These are phyloP conservation scores for Kwoniella newhampshirensis DNA, from an alignment of 768 basidiomycete genomes.

Conservation along the genomic window DNA sequence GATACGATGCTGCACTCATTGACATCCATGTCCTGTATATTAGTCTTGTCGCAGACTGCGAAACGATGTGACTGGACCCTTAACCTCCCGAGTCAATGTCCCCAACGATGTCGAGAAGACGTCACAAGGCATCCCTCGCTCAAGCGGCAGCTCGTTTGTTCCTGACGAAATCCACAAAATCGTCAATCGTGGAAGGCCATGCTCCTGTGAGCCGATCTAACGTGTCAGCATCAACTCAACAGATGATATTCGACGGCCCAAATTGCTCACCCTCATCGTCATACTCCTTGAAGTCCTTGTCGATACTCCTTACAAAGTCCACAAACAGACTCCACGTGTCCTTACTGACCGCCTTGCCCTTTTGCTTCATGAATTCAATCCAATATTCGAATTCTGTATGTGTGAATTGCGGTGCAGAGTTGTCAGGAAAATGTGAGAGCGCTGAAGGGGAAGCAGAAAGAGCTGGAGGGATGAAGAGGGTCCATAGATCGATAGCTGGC, in stretches of 20 bases:
- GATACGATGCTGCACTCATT: too few species aligned
- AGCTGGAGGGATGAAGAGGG: constrained; percentile 50
- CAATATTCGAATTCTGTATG: constrained; percentile 46
- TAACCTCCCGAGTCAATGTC: too few species aligned
- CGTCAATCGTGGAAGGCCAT: constrained; percentile 54
- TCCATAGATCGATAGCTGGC: constrained; percentile 52
- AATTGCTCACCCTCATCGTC: constrained; percentile 54
- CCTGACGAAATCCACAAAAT: constrained; percentile 47
- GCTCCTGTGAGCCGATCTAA: constrained; percentile 30
- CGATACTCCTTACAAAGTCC: constrained; percentile 47
- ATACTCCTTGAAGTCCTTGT: constrained; percentile 49
- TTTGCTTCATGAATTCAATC: constrained; percentile 49
- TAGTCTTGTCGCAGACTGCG: too few species aligned
- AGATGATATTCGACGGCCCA: not conserved
- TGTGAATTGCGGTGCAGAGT: constrained; percentile 32
- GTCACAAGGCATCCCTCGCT: too few species aligned
- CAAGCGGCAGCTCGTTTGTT: not conserved
- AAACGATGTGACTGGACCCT: too few species aligned
- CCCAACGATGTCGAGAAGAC: too few species aligned
- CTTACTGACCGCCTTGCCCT: constrained; percentile 49
- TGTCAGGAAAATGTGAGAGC: constrained; percentile 25
- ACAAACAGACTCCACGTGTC: constrained; percentile 53
- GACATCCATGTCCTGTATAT: too few species aligned
- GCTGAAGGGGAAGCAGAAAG: constrained; percentile 47
- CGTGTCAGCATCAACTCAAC: constrained; percentile 1